These are phyloP conservation scores for Triticum turgidum DNA, from an alignment of 176 grass and related monocot genomes.

Conservation along the genomic window DNA sequence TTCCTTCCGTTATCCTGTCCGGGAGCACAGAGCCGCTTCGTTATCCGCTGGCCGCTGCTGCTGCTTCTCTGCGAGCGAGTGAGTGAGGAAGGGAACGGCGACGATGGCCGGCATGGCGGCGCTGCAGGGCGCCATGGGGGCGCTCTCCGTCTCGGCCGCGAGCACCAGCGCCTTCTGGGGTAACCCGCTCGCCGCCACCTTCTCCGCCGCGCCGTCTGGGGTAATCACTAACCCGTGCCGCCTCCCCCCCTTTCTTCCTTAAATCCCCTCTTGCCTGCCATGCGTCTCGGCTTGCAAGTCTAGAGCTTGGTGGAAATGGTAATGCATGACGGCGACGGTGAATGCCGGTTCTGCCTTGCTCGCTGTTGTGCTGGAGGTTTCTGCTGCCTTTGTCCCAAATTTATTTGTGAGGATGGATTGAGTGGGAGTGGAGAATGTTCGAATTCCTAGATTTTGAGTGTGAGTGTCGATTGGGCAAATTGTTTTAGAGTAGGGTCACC, in stretches of 20 bases:
- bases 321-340: background rate
- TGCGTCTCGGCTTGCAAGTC: background rate
- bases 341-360: background rate
- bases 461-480: background rate
- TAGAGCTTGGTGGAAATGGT: background rate
- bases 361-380: background rate
- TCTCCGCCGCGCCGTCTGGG: constrained; percentile 31
- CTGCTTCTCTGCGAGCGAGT: background rate
- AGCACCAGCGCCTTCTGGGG: constrained; percentile 47
- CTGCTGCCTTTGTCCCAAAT: background rate
- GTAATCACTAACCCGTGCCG: background rate
- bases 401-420: background rate
- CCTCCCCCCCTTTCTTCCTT: background rate
- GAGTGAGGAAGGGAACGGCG: background rate
- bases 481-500: background rate
- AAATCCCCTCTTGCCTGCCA: background rate
- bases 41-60: background rate
- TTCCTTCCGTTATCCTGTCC: background rate
- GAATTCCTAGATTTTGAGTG: background rate
- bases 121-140: constrained; percentile 47
- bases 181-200: constrained; percentile 29
- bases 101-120: constrained; percentile 45
- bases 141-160: constrained; percentile 40
- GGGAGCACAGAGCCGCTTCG: background rate
- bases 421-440: background rate